Evolutionary conservation across 2,329 filamentous ascomycete genomes (phyloP), one percentile per base, ranked within the genome.

Genomic region (Orbilia javanica): DNA sequence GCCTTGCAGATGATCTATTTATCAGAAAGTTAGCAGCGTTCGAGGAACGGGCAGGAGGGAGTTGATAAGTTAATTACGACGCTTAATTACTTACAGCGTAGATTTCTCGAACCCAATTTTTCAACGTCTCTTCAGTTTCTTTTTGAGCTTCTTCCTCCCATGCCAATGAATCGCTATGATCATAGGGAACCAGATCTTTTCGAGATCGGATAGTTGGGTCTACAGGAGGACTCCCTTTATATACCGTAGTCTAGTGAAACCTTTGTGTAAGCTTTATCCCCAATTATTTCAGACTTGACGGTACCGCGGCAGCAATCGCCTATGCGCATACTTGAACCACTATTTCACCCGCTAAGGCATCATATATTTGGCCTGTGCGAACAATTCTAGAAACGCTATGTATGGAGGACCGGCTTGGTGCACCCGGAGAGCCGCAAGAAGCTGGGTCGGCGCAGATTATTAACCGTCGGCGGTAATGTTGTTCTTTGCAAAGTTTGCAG

Each of bases 311-410:
- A 27, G 8, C 5, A 20, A 18, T 22, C 11, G 39, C 39, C 31
- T 5, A 39, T 63, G 29, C 52, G 29, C 52, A 18, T 63, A 71
- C 67, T 46, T 71, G 67, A 31, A 52, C 53, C 31, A 71, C 22
- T 18, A 39, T 22, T n/a, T 8, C 18, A 7, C n/a, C 29, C 3
- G 53, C 27, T 22, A 71, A 2, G 2, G 15, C 22, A 42, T 71
- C 67, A 13, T 22, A 20, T 3, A 63, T 55, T 22, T 27, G 13
- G 2, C 67, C 67, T 15, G 27, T 1, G 22, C 25, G 4, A 31
- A 39, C 13, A 8, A 42, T 15, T n/a, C 48, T 52, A 5, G 36
- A 71, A 25, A 71, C 46, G 8, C 20, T 52, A 36, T 63, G 63
- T 63, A 71, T 71, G 22, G 67, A 71, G 10, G 67, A 71, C 15